Conservation (phyloP, 352 stramenopile species). For the Phytopythium boreale region DNA sequence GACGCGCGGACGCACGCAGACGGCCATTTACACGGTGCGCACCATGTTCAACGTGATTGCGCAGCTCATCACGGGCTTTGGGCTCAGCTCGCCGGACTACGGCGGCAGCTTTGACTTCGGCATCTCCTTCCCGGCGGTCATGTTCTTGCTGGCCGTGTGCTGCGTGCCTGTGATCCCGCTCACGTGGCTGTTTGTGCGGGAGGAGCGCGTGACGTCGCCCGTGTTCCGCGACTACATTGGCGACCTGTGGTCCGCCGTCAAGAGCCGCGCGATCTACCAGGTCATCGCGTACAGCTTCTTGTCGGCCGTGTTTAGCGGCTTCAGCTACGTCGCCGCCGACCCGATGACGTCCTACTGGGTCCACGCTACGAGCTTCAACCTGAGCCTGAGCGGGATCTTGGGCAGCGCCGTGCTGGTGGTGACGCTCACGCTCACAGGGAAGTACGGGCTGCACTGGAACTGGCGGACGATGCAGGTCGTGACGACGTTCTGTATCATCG, state of each 20-base stretch:
- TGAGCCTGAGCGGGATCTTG: conserved; percentile 42
- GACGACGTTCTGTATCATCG: conserved; percentile 38
- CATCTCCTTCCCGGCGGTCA: conserved; percentile 33
- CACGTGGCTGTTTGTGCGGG: conserved; percentile 46
- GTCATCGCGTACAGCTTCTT: conserved; percentile 50
- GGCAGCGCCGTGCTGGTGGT: conserved; percentile 37
- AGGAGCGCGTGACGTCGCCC: conserved; percentile 30
- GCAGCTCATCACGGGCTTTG: conserved; percentile 33
- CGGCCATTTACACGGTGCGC: conserved; percentile 43
- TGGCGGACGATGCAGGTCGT: conserved; percentile 43
- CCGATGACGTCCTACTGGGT: conserved; percentile 53
- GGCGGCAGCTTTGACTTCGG: conserved; percentile 44
- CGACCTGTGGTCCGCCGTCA: conserved; percentile 36
- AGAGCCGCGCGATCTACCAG: conserved; percentile 50
- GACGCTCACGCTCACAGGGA: conserved; percentile 39
- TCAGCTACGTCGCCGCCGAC: conserved; percentile 44
- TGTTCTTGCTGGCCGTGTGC: conserved; percentile 33
- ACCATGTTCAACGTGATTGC: conserved; percentile 40
- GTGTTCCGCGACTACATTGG: conserved; percentile 36
- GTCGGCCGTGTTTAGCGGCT: conserved; percentile 36
- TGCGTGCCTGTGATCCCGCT: conserved; percentile 42
- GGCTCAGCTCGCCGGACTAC: conserved; percentile 39
- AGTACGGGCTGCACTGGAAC: conserved; percentile 53
- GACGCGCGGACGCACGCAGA: conserved; percentile 51
- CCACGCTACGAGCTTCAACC: conserved; percentile 41